Evolutionary conservation across 164 flowering plant species (phyloP), one percentile per base, ranked within the genome.

Genomic region (Magnolia kwangsiensis): DNA sequence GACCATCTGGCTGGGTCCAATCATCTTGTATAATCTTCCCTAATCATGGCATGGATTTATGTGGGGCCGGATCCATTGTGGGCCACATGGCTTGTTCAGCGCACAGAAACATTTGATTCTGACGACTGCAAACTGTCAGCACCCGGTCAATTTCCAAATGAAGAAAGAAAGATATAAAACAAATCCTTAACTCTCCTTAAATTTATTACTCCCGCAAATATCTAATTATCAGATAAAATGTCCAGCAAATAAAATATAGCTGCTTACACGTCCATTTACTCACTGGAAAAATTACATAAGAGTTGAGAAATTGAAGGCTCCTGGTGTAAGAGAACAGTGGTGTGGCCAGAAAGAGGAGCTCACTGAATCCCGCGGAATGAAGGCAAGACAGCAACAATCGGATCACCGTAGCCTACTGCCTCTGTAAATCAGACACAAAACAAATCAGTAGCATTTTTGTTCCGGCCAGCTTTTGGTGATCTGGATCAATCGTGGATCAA

Each of bases 391-490:
- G 99, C 99, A 50, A 93, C 72, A 21, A 95, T 88, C 29, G 96
- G 96, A 74, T 95, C 98, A 71, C 99, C 99, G 71, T 88, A 95
- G 63, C 98, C 98, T 76, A 95, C 88, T 45, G 98, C 88, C 72
- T 95, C 98, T 95, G 98, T 74, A 84, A 72, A 80, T 14, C 50
- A 63, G 71, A 58, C 5, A 45, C 29, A 24, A 51, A 27, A 67
- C 24, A 37, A 10, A 55, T 55, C 61, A 55, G 18, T 55, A 16
- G 61, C 61, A 16, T 16, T 55, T 55, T 55, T 10, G 8, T 55
- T 16, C 13, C 0, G 61, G 61, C 13, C 61, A 10, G 16, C 61
- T 55, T 10, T 55, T 8, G 18, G 2, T 16, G 18, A 55, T 55
- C 16, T 55, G 61, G 16, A 55, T 55, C 16, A 1, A 55, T 55